Evolutionary conservation across 2,329 filamentous ascomycete species (phyloP), one percentile per base, ranked within the genome.

Genomic region (Atkinsonella hypoxylon): DNA sequence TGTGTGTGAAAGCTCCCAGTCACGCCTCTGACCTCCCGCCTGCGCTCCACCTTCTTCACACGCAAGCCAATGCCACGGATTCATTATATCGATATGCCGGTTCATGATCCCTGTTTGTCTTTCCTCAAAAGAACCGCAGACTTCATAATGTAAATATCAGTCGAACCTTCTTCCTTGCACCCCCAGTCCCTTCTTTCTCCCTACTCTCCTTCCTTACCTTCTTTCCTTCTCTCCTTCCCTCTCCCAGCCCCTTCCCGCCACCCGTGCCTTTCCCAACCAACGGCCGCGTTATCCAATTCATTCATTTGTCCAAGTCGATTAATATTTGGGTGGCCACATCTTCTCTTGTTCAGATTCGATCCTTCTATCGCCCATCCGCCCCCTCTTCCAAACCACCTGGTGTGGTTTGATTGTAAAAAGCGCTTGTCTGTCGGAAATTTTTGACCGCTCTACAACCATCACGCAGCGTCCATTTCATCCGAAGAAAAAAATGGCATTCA

Each of bases 401-500:
- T 36, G 45, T 48, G 45, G 45, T 36, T 48, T 32, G 34, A 39
- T 15, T 9, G 12, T 12, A 15, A 4, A 46, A 43, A 31, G 11
- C 44, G n/a, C 26, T n/a, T 10, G 31, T 43, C 32, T 20, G 22
- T 45, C 32, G 13, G 18, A 15, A 20, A 41, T 41, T 20, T 8
- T 26, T 26, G 26, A 7, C 26, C 26, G 4, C 8, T 5, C 26
- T 26, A 26, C 26, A n/a, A 32, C n/a, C 42, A 45, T 44, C 32
- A 26, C 40, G n/a, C 26, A 18, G 39, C n/a, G 20, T 3, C 15
- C 11, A 11, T 6, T 32, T 42, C 4, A 26, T 15, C n/a, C 41
- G 3, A 15, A 36, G 41, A 46, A 44, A 39, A 65, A 42, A 34
- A 80, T 79, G 77, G 70, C 75, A 59, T 72, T 81, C 61, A 76